These are phyloP conservation scores for Ceratopteris richardii DNA, from an alignment of 75 land plant genomes.

Conservation along the genomic window DNA sequence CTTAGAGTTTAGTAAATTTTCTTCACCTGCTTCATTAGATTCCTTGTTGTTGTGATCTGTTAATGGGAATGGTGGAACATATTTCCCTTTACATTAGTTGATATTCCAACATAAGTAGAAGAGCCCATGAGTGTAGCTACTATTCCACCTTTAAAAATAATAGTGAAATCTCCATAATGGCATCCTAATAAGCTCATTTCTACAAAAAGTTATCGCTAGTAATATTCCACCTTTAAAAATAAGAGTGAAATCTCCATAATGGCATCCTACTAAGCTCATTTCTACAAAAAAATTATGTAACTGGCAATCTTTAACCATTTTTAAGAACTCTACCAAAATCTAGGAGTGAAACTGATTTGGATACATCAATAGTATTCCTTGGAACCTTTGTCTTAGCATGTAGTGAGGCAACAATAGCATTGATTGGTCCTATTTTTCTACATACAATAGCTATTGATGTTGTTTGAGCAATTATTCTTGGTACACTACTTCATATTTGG, in stretches of 20 bases:
- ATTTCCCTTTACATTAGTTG: conserved; percentile 80
- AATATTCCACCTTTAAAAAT: conserved; percentile 64
- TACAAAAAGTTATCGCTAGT: conserved; percentile 46
- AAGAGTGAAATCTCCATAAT: conserved; percentile 49
- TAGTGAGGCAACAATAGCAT: conserved; percentile 75
- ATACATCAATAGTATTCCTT: conserved; percentile 49
- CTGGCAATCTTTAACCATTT: conserved; percentile 51
- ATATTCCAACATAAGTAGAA: conserved; percentile 89
- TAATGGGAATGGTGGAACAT: conserved; percentile 70
- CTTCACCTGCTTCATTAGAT: conserved; percentile 79
- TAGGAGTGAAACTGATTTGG: conserved; percentile 42
- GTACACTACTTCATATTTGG: conserved; percentile 47
- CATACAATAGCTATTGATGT: conserved; percentile 48
- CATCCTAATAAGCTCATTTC: conserved; percentile 76
- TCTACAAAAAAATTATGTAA: conserved; percentile 67
- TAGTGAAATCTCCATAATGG: conserved; percentile 50
- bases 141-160: conserved; percentile 64
- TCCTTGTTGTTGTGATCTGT: conserved; percentile 70
- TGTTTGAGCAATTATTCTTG: conserved; percentile 50
- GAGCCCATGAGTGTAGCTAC: conserved; percentile 77
- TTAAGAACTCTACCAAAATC: conserved; percentile 57
- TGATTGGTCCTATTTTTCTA: conserved; percentile 77
- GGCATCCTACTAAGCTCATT: conserved; percentile 75
- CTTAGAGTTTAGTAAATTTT: conserved; percentile 54
- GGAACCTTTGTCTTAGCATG: conserved; percentile 54